Evolutionary conservation across 495 filamentous ascomycete genomes (phyloP), one percentile per base, ranked within the genome.

Genomic region (Neurospora sp.): DNA sequence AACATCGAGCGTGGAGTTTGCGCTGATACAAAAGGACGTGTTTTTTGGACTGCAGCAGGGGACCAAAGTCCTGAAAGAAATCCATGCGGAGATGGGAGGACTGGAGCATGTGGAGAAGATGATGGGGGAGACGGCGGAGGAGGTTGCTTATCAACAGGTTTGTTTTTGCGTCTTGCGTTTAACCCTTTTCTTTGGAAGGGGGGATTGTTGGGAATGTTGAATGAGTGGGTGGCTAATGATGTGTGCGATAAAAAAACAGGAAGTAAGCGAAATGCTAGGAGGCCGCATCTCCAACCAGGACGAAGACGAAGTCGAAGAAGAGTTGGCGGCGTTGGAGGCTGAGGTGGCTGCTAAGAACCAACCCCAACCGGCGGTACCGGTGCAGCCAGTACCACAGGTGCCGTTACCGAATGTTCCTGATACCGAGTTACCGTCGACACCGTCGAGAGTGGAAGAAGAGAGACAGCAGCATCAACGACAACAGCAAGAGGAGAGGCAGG

Each of bases 291-390:
- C 92, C 44, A 94, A 93, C 78, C 91, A 95, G 78, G 96, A 98
- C 82, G 96, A 98, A 81, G 96, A 98, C 74, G 96, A 98, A 78
- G 96, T 98, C 35, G 96, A 98, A 78, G 94, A 98, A 77, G 96
- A 98, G 84, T 82, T 99, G 75, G 93, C 92, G 69, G 90, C 87
- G 23, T 83, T 98, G 72, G 90, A 93, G 79, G 87, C 84, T 20
- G 91, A 97, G 81, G 82, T 92, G 66, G 38, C 59, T 35, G 70
- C 73, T n/a, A 39, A 27, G 18, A 48, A 31, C 4, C 69, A 41
- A 12, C 70, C 70, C 23, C 69, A 40, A 11, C 71, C 71, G 42
- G 42, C 39, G 23, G 35, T 35, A 35, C 9, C 71, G 7, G 18
- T 72, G 42, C 18, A 37, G 16, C 44, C 18, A 27, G n/a, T 71